These are phyloP conservation scores for Solanum hybrid DNA, from an alignment of 305 asterid species.

Conservation along the genomic window DNA sequence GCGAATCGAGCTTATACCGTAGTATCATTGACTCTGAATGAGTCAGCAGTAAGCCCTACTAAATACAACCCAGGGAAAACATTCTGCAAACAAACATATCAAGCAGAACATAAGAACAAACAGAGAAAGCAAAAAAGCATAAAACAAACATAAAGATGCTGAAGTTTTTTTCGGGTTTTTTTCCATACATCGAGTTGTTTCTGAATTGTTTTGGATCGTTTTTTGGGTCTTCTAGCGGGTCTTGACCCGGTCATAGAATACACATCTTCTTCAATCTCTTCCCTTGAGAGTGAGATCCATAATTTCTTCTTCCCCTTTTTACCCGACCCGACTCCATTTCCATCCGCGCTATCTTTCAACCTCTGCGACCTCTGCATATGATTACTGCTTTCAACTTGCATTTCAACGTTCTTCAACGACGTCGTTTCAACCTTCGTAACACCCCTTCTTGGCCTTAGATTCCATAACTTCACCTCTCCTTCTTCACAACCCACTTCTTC, in stretches of 20 bases:
- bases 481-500: constrained; percentile 7
- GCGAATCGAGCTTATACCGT: constrained; percentile 24
- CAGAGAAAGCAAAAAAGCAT: not conserved
- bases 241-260: constrained; percentile 74
- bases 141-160: not conserved
- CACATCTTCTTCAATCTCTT: constrained; percentile 86
- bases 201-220: constrained; percentile 61
- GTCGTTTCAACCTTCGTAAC: constrained; percentile 16
- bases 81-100: constrained; percentile 26
- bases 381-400: constrained; percentile 3
- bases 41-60: constrained; percentile 61
- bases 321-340: constrained; percentile 15
- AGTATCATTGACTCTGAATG: constrained; percentile 40
- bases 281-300: constrained; percentile 72
- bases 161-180: not conserved
- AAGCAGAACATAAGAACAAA: not conserved
- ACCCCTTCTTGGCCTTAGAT: constrained; percentile 58
- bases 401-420: constrained; percentile 9
- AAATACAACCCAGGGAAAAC: constrained; percentile 68
- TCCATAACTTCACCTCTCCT: constrained; percentile 55
- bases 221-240: constrained; percentile 75
- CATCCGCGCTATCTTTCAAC: constrained; percentile 31
- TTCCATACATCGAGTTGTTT: constrained; percentile 57
- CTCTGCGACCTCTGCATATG: constrained; percentile 31
- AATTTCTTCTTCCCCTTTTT: constrained; percentile 48